phyloP scores from a whole-genome alignment of 495 filamentous ascomycete genomes.

The Bacidia gigantensis region DNA sequence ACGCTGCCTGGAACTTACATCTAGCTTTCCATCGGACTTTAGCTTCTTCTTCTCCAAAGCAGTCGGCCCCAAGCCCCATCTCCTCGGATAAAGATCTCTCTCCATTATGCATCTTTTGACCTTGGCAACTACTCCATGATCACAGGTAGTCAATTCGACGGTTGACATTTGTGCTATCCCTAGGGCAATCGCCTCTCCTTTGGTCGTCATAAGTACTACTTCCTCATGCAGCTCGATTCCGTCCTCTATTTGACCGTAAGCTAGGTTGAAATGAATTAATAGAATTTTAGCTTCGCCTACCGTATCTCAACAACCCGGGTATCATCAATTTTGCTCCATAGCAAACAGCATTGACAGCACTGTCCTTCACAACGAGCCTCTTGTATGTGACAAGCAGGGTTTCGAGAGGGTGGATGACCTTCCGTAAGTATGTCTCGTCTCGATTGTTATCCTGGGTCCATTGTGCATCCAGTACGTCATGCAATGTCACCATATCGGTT shows the following conservation, averaged over 20 bases:
- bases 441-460: slow-evolving; percentile 84
- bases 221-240: slow-evolving; percentile 83
- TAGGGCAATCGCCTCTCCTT: slow-evolving; percentile 93
- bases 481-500: slow-evolving; percentile 77
- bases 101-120: slow-evolving; percentile 99
- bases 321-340: slow-evolving; percentile 98
- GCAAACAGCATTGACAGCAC: slow-evolving; percentile 87
- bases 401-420: slow-evolving; percentile 81
- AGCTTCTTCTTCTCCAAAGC: slow-evolving; percentile 97
- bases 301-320: slow-evolving; percentile 81
- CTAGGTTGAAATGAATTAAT: slow-evolving; percentile 18
- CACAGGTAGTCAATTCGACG: slow-evolving; percentile 78
- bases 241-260: slow-evolving; percentile 40
- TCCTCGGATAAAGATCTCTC: slow-evolving; percentile 83
- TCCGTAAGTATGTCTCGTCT: slow-evolving; percentile 76
- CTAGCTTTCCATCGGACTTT: slow-evolving; percentile 92
- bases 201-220: slow-evolving; percentile 94
- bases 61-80: slow-evolving; percentile 88
- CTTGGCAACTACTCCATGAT: slow-evolving; percentile 94
- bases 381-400: slow-evolving; percentile 84
- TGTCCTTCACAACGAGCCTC: slow-evolving; percentile 94
- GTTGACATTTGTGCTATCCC: slow-evolving; percentile 94
- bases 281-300: slow-evolving; percentile 31
- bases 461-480: slow-evolving; percentile 92
- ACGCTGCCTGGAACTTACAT: slow-evolving; percentile 37